Evolutionary conservation across 2,329 filamentous ascomycete species (phyloP).

Genomic region (Epichloe amarillans): DNA sequence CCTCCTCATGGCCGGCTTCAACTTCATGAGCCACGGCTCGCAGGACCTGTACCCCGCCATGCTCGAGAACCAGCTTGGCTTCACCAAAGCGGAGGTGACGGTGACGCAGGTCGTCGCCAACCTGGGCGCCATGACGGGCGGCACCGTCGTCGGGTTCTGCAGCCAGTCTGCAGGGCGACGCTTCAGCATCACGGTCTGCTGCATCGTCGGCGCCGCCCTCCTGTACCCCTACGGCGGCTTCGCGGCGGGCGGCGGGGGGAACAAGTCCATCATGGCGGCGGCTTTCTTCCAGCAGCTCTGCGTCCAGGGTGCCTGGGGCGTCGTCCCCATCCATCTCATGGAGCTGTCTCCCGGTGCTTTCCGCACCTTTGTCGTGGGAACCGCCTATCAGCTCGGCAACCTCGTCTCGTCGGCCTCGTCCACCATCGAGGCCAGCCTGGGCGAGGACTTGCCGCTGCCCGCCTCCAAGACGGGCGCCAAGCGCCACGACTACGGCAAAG

Average conservation of each 20-base stretch:
- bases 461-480: conserved; percentile 32
- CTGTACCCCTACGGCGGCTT: conserved; percentile 78
- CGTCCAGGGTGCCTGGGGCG: conserved; percentile 64
- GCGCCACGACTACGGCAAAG: conserved; percentile 64
- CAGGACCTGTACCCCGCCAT: conserved; percentile 50
- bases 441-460: conserved; percentile 59
- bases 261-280: conserved; percentile 55
- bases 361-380: conserved; percentile 62
- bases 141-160: conserved; percentile 51
- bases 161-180: conserved; percentile 58
- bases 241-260: conserved; percentile 22
- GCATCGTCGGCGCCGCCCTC: conserved; percentile 55
- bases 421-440: conserved; percentile 64
- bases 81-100: conserved; percentile 43
- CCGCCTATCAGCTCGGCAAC: conserved; percentile 66
- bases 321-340: conserved; percentile 68
- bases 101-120: conserved; percentile 62
- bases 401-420: conserved; percentile 55
- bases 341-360: conserved; percentile 61
- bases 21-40: conserved; percentile 77
- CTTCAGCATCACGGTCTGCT: conserved; percentile 53
- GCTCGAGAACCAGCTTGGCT: conserved; percentile 41
- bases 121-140: conserved; percentile 56
- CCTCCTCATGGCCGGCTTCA: conserved; percentile 80
- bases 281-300: conserved; percentile 78